These are phyloP conservation scores for Chimonanthus salicifolius DNA, from an alignment of 164 flowering plant species.

Conservation along the genomic window DNA sequence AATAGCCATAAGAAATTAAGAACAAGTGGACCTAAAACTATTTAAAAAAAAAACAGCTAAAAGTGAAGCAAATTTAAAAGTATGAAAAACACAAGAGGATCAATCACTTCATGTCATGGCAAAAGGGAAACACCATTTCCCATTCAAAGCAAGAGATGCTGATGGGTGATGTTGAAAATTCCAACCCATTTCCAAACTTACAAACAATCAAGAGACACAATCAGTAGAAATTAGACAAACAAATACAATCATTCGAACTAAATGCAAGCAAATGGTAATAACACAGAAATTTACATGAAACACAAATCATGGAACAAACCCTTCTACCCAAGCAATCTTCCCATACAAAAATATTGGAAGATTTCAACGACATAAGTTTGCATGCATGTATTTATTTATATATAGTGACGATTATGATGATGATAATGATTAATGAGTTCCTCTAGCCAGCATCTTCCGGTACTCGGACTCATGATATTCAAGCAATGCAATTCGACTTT, in stretches of 20 bases:
- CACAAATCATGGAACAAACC: conserved; percentile 5
- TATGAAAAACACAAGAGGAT: neutral
- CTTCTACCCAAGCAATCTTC: conserved; percentile 7
- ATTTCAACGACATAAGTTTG: neutral
- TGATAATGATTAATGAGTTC: conserved; percentile 2
- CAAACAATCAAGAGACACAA: neutral
- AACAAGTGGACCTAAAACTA: too few relatives aligned
- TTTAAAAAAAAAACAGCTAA: too few relatives aligned
- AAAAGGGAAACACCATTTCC: neutral
- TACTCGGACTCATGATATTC: conserved; percentile 27
- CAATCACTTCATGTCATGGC: neutral
- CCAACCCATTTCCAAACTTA: neutral
- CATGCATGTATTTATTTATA: conserved; percentile 1
- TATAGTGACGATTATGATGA: neutral
- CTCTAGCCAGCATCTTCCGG: conserved; percentile 25
- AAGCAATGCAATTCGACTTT: conserved; percentile 36
- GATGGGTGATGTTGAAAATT: too few relatives aligned
- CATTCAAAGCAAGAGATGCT: neutral
- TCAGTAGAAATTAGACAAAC: neutral
- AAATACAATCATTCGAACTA: neutral
- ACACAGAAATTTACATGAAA: neutral
- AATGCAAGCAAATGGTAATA: too few relatives aligned
- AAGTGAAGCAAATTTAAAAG: too few relatives aligned
- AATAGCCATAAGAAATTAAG: neutral
- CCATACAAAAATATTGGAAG: conserved; percentile 13